Evolutionary conservation across 2,329 filamentous ascomycete species (phyloP).

Genomic region (Trichoderma asperellum): DNA sequence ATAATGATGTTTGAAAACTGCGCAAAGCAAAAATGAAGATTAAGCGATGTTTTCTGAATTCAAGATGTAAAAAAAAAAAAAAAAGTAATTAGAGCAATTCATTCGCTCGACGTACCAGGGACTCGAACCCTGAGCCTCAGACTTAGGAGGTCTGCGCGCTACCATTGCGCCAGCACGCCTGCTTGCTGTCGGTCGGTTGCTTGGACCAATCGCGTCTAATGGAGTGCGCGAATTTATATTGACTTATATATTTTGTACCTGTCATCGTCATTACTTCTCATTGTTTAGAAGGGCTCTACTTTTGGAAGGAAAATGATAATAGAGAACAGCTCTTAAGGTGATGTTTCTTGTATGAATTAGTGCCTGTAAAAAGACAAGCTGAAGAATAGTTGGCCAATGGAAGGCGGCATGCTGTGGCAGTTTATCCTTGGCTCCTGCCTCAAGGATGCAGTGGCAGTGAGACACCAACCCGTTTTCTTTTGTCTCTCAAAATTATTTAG

Average conservation of each 20-base stretch:
- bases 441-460: neutral
- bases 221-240: conserved; percentile 18
- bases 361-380: neutral
- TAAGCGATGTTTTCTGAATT: neutral
- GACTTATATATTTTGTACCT: neutral
- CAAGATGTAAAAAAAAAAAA: too few relatives aligned
- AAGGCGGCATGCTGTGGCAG: conserved; percentile 4
- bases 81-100: neutral
- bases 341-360: neutral
- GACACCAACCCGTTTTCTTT: too few relatives aligned
- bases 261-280: neutral
- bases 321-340: neutral
- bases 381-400: neutral
- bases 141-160: conserved; percentile 48
- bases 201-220: conserved; percentile 21
- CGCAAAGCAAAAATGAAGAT: neutral
- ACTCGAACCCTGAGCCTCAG: conserved; percentile 49
- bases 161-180: conserved; percentile 45
- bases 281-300: neutral
- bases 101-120: conserved; percentile 42
- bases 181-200: neutral
- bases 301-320: too few relatives aligned
- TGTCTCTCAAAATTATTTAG: neutral
- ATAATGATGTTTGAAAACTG: too few relatives aligned
- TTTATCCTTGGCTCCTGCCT: neutral